Evolutionary conservation across 805 yeast genomes (phyloP).

Genomic region (Candida adriatica): DNA sequence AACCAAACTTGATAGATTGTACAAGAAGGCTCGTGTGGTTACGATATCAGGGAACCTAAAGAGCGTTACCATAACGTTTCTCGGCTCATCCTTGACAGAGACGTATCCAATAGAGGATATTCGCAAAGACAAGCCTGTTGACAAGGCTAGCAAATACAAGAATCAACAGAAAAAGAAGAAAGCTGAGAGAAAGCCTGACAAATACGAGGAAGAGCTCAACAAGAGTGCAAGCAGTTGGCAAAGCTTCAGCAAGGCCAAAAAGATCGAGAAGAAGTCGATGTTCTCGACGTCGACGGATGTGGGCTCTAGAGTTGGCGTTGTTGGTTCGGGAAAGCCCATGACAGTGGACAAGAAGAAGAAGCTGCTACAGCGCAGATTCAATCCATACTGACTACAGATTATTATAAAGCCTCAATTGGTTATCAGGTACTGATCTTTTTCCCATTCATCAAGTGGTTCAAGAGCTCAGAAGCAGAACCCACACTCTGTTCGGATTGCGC

Average conservation of each 20-base stretch:
- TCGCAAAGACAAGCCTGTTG: slow-evolving; percentile 9
- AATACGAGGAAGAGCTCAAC: slow-evolving; percentile 9
- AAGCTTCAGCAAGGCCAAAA: slow-evolving; percentile 14
- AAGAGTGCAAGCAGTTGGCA: slow-evolving; percentile 17
- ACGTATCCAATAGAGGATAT: slow-evolving; percentile 10
- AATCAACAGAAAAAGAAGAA: slow-evolving; percentile 8
- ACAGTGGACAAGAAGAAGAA: slow-evolving; percentile 6
- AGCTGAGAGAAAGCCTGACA: slow-evolving; percentile 3
- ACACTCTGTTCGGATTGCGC: slow-evolving; percentile 13
- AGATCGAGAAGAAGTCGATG: slow-evolving; percentile 4
- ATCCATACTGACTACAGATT: slow-evolving; percentile 10
- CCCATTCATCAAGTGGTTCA: slow-evolving; percentile 81
- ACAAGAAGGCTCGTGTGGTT: slow-evolving; percentile 11
- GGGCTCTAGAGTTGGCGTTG: slow-evolving; percentile 16
- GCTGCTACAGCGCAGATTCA: slow-evolving; percentile 8
- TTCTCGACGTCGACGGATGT: slow-evolving; percentile 9
- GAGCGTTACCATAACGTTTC: slow-evolving; percentile 8
- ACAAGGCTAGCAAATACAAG: slow-evolving; percentile 8
- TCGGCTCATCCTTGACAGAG: slow-evolving; percentile 6
- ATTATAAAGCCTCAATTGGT: not conserved
- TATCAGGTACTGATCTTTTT: slow-evolving; percentile 37
- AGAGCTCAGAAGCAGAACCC: slow-evolving; percentile 68
- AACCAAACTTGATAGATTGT: slow-evolving; percentile 7
- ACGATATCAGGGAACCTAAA: slow-evolving; percentile 15
- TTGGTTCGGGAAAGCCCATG: slow-evolving; percentile 9